Base-by-base conservation (phyloP, 257 asterid genomes). In the Solanum verrucosum region DNA sequence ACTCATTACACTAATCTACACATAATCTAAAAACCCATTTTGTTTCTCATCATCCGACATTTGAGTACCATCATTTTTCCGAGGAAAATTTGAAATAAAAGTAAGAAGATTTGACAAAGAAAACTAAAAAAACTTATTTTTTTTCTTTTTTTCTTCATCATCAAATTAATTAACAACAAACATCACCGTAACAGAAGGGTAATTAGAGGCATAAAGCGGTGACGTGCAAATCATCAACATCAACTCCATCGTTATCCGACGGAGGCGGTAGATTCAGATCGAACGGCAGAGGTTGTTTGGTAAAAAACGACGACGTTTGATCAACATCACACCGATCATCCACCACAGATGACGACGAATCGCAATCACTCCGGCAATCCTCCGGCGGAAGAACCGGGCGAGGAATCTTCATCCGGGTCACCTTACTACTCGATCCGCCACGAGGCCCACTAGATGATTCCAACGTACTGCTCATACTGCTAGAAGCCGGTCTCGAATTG, bases 221-320 rank as follows among this genome's bases (percentile, higher is more conserved):
- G 74, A 73, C 88, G 16, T 86, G 82, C 59, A 86, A 86, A 77
- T 86, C 88, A 79, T 86, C 84, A 60, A 72, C 88, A 71, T 86
- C 72, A 74, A 37, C 25, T 33, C 44, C 79, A 6, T 16, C 75
- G 21, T 68, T 68, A 37, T 86, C 84, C 42, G 83, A 33, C 4
- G 88, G 88, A 73, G 88, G 88, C 3, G 84, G 84, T 40, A 86
- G 29, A 46, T 86, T 86, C 59, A 86, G 88, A 86, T 86, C 88
- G 10, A 86, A 86, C 29, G 84, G 83, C 74, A 86, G 60, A 65
- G 84, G 88, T 72, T 52, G 49, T 52, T 86, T 86, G 25, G 29
- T 33, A 4, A 86, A 5, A 10, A 86, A 34, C 29, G 29, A 86
- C 16, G 88, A 86, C 38, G 63, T 73, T 11, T 75, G 81, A 44